phyloP scores from a whole-genome alignment of 306 rosid genomes.

The Medicago arabica region DNA sequence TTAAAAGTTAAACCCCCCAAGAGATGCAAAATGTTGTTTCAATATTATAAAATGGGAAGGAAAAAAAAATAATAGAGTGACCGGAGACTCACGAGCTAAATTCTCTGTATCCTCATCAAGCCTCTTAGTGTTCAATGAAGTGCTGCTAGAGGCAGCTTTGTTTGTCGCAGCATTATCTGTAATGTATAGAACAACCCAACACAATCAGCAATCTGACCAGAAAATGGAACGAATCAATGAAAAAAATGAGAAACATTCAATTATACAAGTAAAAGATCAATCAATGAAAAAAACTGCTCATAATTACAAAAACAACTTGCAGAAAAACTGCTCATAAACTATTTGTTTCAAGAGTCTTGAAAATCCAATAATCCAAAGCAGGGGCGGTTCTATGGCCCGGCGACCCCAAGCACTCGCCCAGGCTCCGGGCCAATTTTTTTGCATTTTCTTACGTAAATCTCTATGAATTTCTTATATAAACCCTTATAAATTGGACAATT shows the following conservation, averaged over 20 bases:
- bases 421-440: no score
- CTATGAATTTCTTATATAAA: no score
- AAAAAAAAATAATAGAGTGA: background rate
- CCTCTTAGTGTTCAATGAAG: slow-evolving; percentile 85
- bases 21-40: background rate
- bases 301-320: background rate
- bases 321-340: background rate
- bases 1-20: background rate
- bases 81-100: slow-evolving; percentile 67
- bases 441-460: no score
- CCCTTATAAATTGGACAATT: no score
- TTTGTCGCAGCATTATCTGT: slow-evolving; percentile 72
- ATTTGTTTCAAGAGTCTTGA: background rate
- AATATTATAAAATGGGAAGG: background rate
- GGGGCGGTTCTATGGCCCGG: no score
- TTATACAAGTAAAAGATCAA: background rate
- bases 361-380: background rate
- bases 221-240: background rate
- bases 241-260: slow-evolving; percentile 1
- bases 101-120: slow-evolving; percentile 86
- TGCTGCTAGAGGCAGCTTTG: slow-evolving; percentile 83
- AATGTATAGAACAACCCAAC: slow-evolving; percentile 2
- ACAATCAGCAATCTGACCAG: slow-evolving; percentile 31
- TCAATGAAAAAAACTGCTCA: background rate
- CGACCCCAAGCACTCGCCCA: no score